These are phyloP conservation scores for Coemansia sp. DNA, from an alignment of 192 early-diverging fungal species.

Conservation along the genomic window DNA sequence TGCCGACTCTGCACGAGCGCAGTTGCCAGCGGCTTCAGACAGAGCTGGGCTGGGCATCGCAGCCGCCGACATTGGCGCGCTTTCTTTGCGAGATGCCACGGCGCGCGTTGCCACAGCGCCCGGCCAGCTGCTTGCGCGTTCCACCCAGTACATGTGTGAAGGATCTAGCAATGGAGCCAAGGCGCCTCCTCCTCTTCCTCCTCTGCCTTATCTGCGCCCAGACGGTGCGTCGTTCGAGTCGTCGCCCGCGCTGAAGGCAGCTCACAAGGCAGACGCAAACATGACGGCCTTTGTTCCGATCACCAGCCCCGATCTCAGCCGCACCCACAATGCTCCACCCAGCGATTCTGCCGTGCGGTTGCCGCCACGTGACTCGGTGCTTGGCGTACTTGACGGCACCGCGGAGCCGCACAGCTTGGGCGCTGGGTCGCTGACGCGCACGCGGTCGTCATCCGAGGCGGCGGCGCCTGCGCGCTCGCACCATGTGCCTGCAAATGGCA, in stretches of 20 bases:
- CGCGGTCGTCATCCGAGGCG: slow-evolving; percentile 49
- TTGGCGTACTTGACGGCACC: slow-evolving; percentile 48
- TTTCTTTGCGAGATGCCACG: too few species aligned
- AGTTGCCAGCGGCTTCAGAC: too few species aligned
- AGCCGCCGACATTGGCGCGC: too few species aligned
- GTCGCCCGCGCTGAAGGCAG: neutral
- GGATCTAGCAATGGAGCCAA: neutral
- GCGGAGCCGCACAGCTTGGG: slow-evolving; percentile 23
- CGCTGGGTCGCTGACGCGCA: slow-evolving; percentile 34
- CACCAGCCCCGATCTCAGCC: slow-evolving; percentile 7
- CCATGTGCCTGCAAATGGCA: neutral
- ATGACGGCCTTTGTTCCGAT: slow-evolving; percentile 18
- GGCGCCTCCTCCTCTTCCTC: neutral
- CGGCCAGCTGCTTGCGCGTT: neutral
- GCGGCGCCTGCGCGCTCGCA: slow-evolving; percentile 11
- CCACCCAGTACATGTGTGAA: neutral
- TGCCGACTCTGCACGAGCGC: too few species aligned
- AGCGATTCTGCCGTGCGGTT: slow-evolving; percentile 2
- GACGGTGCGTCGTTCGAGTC: neutral
- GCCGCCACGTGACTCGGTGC: slow-evolving; percentile 24
- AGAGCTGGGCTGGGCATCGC: neutral
- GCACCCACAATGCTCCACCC: neutral
- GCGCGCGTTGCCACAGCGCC: neutral
- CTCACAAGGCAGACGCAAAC: neutral
- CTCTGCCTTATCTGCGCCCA: too few species aligned